A percentile compares a stretch with the other conserved stretches of the same genome.
phyloP scores from a whole-genome alignment of 2,329 filamentous ascomycete species.

The Iodosphaeria phyllophila region DNA sequence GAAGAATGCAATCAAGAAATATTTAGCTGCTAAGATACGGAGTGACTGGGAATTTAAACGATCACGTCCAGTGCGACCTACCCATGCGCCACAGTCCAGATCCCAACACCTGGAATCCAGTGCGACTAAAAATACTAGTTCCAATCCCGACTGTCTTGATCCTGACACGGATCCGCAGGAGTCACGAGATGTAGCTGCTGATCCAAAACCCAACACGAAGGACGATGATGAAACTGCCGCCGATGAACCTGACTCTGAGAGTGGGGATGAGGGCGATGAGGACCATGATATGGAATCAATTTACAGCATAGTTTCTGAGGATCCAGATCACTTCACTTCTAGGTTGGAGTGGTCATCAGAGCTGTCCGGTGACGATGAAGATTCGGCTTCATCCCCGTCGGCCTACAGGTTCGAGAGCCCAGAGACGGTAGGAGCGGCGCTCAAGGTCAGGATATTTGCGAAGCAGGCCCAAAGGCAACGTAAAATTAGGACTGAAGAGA shows the following conservation, averaged over 20 bases:
- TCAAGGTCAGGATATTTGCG: constrained; percentile 23
- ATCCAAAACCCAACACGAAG: constrained; percentile 1
- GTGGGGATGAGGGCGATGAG: constrained; percentile 18
- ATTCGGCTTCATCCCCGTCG: constrained; percentile 16
- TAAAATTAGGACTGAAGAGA: constrained; percentile 42
- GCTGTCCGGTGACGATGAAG: constrained; percentile 28
- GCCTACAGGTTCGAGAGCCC: constrained; percentile 33
- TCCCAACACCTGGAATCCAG: background rate
- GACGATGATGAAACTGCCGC: constrained; percentile 1
- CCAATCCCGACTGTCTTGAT: too few species aligned
- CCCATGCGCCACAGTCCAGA: background rate
- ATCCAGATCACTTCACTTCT: constrained; percentile 27
- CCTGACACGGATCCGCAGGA: too few species aligned
- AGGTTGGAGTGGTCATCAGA: constrained; percentile 39
- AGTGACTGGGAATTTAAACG: constrained; percentile 43
- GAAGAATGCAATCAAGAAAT: constrained; percentile 41
- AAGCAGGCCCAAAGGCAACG: constrained; percentile 36
- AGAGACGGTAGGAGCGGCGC: constrained; percentile 22
- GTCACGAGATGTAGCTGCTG: constrained; percentile 2
- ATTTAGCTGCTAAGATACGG: constrained; percentile 32
- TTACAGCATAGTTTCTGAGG: constrained; percentile 28
- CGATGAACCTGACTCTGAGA: constrained; percentile 4
- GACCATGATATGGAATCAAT: constrained; percentile 24
- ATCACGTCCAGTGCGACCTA: too few species aligned
- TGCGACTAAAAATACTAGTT: background rate